These are phyloP conservation scores for Candida alai DNA, from an alignment of 805 yeast genomes.

Conservation along the genomic window DNA sequence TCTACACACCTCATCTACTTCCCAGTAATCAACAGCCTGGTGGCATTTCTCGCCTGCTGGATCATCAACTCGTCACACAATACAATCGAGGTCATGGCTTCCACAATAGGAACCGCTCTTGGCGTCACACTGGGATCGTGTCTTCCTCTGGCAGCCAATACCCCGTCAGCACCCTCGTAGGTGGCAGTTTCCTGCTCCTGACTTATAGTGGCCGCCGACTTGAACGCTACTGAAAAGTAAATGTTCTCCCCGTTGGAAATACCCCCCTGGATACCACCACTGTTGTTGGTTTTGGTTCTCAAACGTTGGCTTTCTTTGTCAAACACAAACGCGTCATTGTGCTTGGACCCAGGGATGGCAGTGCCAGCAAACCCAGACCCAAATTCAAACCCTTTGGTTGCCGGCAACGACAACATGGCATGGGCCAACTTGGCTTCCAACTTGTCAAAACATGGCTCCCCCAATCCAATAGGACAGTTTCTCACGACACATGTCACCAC, in stretches of 20 bases:
- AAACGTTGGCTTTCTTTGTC: conserved; percentile 59
- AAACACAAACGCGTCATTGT: conserved; percentile 79
- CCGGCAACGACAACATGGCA: conserved; percentile 97
- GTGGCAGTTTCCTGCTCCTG: conserved; percentile 88
- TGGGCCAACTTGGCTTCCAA: conserved; percentile 94
- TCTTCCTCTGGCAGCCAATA: conserved; percentile 93
- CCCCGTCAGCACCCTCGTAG: conserved; percentile 85
- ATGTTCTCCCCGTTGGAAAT: conserved; percentile 94
- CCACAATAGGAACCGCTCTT: conserved; percentile 97
- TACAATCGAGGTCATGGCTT: conserved; percentile 96
- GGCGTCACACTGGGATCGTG: conserved; percentile 99
- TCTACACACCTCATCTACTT: neutral
- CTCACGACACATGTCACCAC: conserved; percentile 96
- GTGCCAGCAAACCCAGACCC: conserved; percentile 96
- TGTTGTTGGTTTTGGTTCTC: conserved; percentile 84
- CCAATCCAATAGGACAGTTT: conserved; percentile 92
- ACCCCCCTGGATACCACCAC: conserved; percentile 99
- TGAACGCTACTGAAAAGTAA: conserved; percentile 93
- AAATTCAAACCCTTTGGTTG: conserved; percentile 96
- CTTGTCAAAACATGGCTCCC: conserved; percentile 97
- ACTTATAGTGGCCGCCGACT: conserved; percentile 95
- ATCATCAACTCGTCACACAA: conserved; percentile 80
- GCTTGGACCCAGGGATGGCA: conserved; percentile 84
- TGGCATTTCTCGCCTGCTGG: conserved; percentile 74
- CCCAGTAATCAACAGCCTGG: conserved; percentile 4